These are phyloP conservation scores for Trichaptum fuscoviolaceum DNA, from an alignment of 768 basidiomycete genomes.

Conservation along the genomic window DNA sequence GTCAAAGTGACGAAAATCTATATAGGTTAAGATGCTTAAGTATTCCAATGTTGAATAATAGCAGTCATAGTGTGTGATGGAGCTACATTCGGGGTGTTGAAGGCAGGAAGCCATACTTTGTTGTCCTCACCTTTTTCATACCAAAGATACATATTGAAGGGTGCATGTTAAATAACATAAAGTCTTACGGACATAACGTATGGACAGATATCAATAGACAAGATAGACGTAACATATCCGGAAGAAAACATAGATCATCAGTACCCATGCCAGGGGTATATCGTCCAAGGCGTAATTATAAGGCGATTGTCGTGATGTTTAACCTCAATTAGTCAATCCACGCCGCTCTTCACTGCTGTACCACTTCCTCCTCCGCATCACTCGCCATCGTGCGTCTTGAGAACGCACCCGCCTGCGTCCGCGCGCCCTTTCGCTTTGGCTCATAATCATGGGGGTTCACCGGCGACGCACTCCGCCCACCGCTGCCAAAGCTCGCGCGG, in stretches of 20 bases:
- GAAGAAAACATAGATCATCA: background rate
- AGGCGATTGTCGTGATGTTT: background rate
- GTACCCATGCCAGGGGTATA: background rate
- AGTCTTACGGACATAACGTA: background rate
- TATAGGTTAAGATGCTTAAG: too few species aligned
- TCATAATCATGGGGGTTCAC: conserved; percentile 4
- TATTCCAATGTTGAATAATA: too few species aligned
- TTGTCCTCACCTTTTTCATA: background rate
- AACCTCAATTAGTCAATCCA: background rate
- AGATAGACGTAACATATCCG: background rate
- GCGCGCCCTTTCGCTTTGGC: conserved; percentile 24
- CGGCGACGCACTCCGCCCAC: conserved; percentile 6
- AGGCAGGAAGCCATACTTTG: background rate
- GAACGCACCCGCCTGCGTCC: conserved; percentile 26
- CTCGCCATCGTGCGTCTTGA: conserved; percentile 79
- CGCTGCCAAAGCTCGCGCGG: background rate
- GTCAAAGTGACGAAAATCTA: too few species aligned
- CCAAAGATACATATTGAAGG: background rate
- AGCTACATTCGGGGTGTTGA: too few species aligned
- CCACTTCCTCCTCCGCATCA: conserved; percentile 74
- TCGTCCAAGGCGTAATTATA: background rate
- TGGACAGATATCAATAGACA: background rate
- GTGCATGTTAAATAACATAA: background rate
- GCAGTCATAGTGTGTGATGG: too few species aligned
- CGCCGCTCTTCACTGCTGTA: conserved; percentile 17